Evolutionary conservation across 805 yeast genomes (phyloP), one percentile per base, ranked within the genome.

Genomic region (Wickerhamiella slavikovae): DNA sequence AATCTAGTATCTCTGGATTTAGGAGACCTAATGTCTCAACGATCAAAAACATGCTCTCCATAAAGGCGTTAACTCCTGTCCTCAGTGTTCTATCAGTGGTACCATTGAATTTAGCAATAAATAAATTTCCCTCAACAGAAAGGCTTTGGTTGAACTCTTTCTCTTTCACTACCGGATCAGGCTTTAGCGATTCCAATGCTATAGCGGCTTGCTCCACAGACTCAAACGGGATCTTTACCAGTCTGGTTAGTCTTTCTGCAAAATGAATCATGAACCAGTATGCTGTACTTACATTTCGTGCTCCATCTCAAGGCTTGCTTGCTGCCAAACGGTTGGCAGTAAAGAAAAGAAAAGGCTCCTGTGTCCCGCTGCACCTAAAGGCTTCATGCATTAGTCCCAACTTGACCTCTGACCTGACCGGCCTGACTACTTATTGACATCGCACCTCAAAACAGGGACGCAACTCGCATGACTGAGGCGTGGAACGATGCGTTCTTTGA

Each of bases 161-260:
- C 1, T 72, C 71, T 43, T 68, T 71, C 36, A 82, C 55, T n/a
- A 75, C 70, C 1, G 93, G 92, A 45, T 80, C 94, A 1, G 85
- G 92, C 3, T 53, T 41, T 15, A 79, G 56, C 2, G 79, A 58
- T n/a, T 55, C 52, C 24, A 51, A 42, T 1, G 89, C 85, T 3
- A 77, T 70, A 3, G 32, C 29, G 0, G 92, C 82, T 40, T 78
- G 85, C 22, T 50, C 44, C 1, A 41, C 45, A 3, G 55, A 57
- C 36, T 61, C 62, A 41, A 80, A 75, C 5, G 93, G 93, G 5
- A 82, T 57, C 14, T 15, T 18, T 6, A 27, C 18, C n/a, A 19
- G n/a, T 18, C 33, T 27, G 10, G 30, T 30, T 26, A 26, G 33
- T 13, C 5, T 14, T n/a, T 5, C 19, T 14, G 7, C 17, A 24